These are phyloP conservation scores for Globisporangium viniferum DNA, from an alignment of 352 stramenopile species.

Conservation along the genomic window DNA sequence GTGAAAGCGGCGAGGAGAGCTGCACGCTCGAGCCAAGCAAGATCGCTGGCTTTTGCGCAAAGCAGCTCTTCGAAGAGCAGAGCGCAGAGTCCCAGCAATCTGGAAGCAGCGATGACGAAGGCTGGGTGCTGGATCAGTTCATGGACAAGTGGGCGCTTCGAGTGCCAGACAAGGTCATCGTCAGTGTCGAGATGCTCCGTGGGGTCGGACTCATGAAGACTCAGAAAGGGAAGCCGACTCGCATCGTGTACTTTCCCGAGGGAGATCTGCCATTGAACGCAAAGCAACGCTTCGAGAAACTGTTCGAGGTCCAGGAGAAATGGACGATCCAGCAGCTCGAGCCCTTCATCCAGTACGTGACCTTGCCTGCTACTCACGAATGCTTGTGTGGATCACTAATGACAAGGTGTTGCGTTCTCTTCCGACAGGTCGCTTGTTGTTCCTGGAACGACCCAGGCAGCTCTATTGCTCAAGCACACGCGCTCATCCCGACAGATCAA, in stretches of 20 bases:
- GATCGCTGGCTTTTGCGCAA: constrained; percentile 69
- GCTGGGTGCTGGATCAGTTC: constrained; percentile 57
- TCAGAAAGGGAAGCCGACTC: constrained; percentile 35
- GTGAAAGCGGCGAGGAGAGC: constrained; percentile 19
- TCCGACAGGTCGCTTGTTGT: constrained; percentile 53
- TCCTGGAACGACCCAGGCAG: constrained; percentile 63
- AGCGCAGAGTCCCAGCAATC: constrained; percentile 29
- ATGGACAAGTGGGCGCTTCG: constrained; percentile 83
- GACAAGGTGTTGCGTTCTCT: background rate
- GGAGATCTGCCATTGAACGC: constrained; percentile 62
- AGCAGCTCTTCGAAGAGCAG: constrained; percentile 70
- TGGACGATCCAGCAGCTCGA: constrained; percentile 80
- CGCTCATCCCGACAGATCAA: constrained; percentile 73
- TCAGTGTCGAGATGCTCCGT: constrained; percentile 63
- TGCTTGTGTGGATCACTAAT: constrained; percentile 9
- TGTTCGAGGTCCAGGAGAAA: constrained; percentile 81
- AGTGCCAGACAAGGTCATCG: constrained; percentile 60
- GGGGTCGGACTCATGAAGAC: constrained; percentile 55
- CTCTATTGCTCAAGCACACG: constrained; percentile 77
- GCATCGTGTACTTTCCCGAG: constrained; percentile 69
- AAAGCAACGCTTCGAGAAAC: constrained; percentile 71
- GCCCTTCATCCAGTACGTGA: constrained; percentile 74
- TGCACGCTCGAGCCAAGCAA: constrained; percentile 59
- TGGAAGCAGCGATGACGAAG: constrained; percentile 23
- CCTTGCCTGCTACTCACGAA: background rate